Conservation (phyloP, 2,329 filamentous ascomycete species). For the Trichoderma aggressivum region DNA sequence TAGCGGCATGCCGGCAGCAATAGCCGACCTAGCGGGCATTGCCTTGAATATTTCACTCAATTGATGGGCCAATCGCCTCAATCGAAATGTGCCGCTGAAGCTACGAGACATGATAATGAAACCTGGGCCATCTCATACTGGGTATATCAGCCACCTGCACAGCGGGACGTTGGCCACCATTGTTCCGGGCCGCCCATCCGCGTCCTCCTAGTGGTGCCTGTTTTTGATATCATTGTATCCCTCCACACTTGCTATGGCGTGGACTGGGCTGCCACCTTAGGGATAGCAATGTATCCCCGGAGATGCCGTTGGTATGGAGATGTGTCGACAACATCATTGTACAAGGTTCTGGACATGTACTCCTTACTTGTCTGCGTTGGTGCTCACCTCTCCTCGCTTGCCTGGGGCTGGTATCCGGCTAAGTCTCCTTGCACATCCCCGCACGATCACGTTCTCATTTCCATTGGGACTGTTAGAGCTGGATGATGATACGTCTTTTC, state of each 20-base stretch:
- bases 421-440: background rate
- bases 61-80: background rate
- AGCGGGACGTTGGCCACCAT: background rate
- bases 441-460: background rate
- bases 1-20: background rate
- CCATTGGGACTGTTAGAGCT: background rate
- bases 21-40: background rate
- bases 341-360: background rate
- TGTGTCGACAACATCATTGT: background rate
- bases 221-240: background rate
- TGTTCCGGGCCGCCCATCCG: slow-evolving; percentile 14
- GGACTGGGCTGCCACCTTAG: background rate
- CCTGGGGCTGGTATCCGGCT: background rate
- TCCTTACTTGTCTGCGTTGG: background rate
- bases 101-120: background rate
- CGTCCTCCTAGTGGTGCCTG: background rate
- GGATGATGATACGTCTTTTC: background rate
- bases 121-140: background rate
- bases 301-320: background rate
- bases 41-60: background rate
- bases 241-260: background rate
- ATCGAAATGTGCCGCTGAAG: background rate
- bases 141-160: background rate
- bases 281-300: background rate
- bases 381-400: background rate